A percentile compares a stretch with the other conserved stretches of the same genome.
These are phyloP conservation scores for Periconia digitata DNA, from an alignment of 2,329 filamentous ascomycete genomes.

Conservation along the genomic window DNA sequence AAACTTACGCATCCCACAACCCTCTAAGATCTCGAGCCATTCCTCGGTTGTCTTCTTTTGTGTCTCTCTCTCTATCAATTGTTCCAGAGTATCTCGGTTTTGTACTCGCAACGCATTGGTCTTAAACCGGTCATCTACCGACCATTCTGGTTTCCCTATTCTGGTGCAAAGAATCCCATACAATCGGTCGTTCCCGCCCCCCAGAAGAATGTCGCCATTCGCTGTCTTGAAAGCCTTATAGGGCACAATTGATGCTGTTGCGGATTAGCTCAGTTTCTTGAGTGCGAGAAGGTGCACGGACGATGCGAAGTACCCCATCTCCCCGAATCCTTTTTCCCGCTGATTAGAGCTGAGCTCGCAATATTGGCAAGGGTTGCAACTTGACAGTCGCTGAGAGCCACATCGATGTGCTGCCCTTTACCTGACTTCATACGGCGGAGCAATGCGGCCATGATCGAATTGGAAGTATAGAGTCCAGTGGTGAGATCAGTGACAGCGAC, in stretches of 20 bases:
- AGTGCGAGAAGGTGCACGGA: slow-evolving; percentile 45
- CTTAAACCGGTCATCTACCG: slow-evolving; percentile 56
- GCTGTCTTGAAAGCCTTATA: slow-evolving; percentile 77
- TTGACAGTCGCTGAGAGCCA: slow-evolving; percentile 89
- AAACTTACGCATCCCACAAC: slow-evolving; percentile 73
- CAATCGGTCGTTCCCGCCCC: slow-evolving; percentile 64
- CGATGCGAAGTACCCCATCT: slow-evolving; percentile 97
- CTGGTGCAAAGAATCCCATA: slow-evolving; percentile 62
- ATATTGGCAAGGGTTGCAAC: slow-evolving; percentile 94
- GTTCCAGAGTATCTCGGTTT: slow-evolving; percentile 76
- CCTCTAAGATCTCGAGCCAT: slow-evolving; percentile 85
- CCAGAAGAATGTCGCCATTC: slow-evolving; percentile 65
- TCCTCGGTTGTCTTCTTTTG: slow-evolving; percentile 77
- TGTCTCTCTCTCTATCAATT: slow-evolving; percentile 75
- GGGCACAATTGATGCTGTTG: slow-evolving; percentile 86
- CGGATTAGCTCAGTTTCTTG: not conserved
- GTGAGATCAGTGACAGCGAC: slow-evolving; percentile 96
- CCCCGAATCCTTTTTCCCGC: slow-evolving; percentile 81
- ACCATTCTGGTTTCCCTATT: slow-evolving; percentile 61
- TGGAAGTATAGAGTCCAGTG: slow-evolving; percentile 91
- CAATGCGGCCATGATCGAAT: slow-evolving; percentile 91
- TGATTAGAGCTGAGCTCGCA: slow-evolving; percentile 87
- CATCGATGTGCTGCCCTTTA: slow-evolving; percentile 88
- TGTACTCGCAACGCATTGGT: slow-evolving; percentile 63
- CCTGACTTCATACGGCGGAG: slow-evolving; percentile 74